Evolutionary conservation across 2,329 filamentous ascomycete species (phyloP), one percentile per base, ranked within the genome.

Genomic region (Malbranchea cinnamomea): DNA sequence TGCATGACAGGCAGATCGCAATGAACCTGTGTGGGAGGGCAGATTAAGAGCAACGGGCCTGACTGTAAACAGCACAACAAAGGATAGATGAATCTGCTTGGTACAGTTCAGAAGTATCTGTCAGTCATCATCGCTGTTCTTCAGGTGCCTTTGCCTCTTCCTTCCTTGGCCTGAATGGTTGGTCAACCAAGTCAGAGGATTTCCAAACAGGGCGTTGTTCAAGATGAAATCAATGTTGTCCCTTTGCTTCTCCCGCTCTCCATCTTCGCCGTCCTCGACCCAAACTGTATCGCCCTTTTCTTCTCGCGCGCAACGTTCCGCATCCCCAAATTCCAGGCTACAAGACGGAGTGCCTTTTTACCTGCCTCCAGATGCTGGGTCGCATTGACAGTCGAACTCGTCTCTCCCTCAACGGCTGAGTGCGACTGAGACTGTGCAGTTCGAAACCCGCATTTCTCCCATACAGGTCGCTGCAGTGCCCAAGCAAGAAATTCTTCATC

Each of bases 281-380:
- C 81, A 46, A 89, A 89, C 53, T 89, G 81, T 34, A 85, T 84
- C 11, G 87, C 87, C 47, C 85, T 67, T 57, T 98, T 98, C 65
- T 89, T 93, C 55, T 95, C 85, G n/a, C 59, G 59, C 4, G 87
- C 76, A 2, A 84, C 80, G 4, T 55, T 57, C 2, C 52, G 52
- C 69, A 95, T 75, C 3, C 76, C 79, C 20, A 94, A 55, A 17
- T 72, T 66, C 52, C 74, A 68, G 0, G 85, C 83, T 13, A 93
- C 56, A 13, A 92, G 62, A 13, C 89, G 68, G 30, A 98, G 56
- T 1, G 85, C 64, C 45, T 78, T 73, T 57, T 98, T 98, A 10
- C 74, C 83, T 0, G 80, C 68, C 41, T 92, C 83, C 5, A 87
- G 59, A 4, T 43, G 31, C 6, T 35, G 33, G 2, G 32, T 22